Evolutionary conservation across 108 stramenopile species (phyloP), one percentile per base, ranked within the genome.

Genomic region (Craspedostauros australis): DNA sequence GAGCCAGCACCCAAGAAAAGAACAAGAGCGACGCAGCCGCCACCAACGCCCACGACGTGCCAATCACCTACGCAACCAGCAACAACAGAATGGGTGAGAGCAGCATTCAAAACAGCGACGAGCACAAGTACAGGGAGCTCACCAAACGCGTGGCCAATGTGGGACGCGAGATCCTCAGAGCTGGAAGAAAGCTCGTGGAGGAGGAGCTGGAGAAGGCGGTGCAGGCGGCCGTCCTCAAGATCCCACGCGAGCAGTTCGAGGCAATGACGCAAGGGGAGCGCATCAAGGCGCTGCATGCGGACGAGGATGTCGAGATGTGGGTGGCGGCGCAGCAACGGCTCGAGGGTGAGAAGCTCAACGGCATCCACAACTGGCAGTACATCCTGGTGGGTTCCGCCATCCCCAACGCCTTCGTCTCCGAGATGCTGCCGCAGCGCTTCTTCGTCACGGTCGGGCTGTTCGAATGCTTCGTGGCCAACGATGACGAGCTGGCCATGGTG

Each of bases 331-430:
- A 40, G 21, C 40, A 75, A 30, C 50, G 65, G 2, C 37, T 73
- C 15, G 51, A 66, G 41, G 72, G 71, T 23, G 68, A 43, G 28
- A 46, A 44, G 23, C 46, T 57, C 21, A 52, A 68, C 18, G 66
- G 66, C 21, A 54, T 60, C 20, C 25, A 60, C 21, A 60, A 59
- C 24, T 68, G 66, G 60, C 55, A 56, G 28, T 82, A 77, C 51
- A 49, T 86, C 0, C 50, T 82, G n/a, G 64, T 84, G 1, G 68
- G 84, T 18, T 68, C 78, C 0, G 8, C 22, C 1, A 39, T 82
- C 0, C 84, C 90, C 4, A 92, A 92, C 62, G 90, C 90, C n/a
- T 92, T 87, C 62, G 90, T 92, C 0, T 64, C 77, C 7, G 90
- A 88, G 68, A 79, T 92, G 27, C 56, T 92, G 11, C 90, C 90